Conservation (phyloP, 148 eudicot genomes). For the Gaultheria prostrata region DNA sequence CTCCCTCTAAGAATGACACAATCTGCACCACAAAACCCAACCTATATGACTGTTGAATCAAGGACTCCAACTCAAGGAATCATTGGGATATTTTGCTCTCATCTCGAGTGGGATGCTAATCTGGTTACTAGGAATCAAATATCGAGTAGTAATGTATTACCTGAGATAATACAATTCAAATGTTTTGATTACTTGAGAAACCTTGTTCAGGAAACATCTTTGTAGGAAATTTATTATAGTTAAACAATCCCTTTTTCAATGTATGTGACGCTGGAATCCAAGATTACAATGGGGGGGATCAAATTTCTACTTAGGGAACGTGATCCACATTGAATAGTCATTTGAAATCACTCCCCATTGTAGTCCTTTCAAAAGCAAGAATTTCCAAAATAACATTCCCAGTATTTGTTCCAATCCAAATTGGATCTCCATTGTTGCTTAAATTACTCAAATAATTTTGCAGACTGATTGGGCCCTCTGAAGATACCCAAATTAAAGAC, state of each 20-base stretch:
- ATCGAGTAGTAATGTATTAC: background rate
- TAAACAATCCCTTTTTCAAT: background rate
- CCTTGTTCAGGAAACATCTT: background rate
- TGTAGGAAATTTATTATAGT: background rate
- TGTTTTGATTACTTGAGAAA: background rate
- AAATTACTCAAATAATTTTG: conserved; percentile 14
- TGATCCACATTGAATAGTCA: background rate
- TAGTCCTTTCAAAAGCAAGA: background rate
- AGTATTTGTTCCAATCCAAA: background rate
- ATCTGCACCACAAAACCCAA: background rate
- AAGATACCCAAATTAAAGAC: conserved; percentile 69
- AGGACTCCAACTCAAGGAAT: background rate
- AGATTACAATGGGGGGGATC: background rate
- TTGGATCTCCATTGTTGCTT: background rate
- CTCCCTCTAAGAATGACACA: background rate
- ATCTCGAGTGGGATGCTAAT: background rate
- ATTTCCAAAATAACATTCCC: background rate
- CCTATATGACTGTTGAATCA: background rate
- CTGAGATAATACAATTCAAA: background rate
- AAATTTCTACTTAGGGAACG: background rate
- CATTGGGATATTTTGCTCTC: background rate
- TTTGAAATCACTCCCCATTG: background rate
- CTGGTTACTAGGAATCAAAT: background rate
- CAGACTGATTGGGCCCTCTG: conserved; percentile 54
- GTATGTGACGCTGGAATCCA: background rate